These are phyloP conservation scores for Blastobotrys buckinghamii DNA, from an alignment of 1,139 yeast genomes.

Conservation along the genomic window DNA sequence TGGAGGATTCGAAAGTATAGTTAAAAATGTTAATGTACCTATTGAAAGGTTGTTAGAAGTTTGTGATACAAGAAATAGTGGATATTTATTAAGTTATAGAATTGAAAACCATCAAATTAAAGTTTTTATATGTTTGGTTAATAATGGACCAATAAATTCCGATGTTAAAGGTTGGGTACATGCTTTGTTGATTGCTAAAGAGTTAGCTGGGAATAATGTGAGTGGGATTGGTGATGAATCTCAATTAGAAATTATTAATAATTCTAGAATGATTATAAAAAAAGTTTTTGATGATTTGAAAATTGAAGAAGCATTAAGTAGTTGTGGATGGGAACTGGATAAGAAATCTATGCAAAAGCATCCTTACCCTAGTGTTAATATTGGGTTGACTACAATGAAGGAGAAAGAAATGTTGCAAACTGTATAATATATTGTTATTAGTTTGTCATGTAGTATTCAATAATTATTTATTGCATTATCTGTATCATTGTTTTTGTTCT, in stretches of 20 bases:
- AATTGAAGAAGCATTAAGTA: slow-evolving; percentile 20
- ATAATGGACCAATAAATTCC: slow-evolving; percentile 10
- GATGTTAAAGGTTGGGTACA: slow-evolving; percentile 32
- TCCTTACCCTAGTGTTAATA: slow-evolving; percentile 20
- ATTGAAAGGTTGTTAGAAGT: slow-evolving; percentile 17
- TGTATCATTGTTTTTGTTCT: too few species aligned
- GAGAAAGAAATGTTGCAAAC: too few species aligned
- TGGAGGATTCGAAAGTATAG: slow-evolving; percentile 2
- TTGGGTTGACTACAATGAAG: not conserved
- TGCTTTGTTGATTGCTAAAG: slow-evolving; percentile 27
- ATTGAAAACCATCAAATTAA: not conserved
- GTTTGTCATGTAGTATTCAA: too few species aligned
- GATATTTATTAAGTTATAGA: slow-evolving; percentile 22
- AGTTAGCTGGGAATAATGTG: slow-evolving; percentile 7
- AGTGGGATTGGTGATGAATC: too few species aligned
- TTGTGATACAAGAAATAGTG: slow-evolving; percentile 16
- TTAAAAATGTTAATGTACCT: not conserved
- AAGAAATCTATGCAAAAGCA: slow-evolving; percentile 21
- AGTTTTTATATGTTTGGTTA: slow-evolving; percentile 23
- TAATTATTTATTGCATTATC: too few species aligned
- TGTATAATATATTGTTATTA: too few species aligned
- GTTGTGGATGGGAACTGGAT: slow-evolving; percentile 28
- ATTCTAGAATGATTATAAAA: slow-evolving; percentile 20
- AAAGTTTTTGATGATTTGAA: slow-evolving; percentile 24
- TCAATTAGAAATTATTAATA: slow-evolving; percentile 18